phyloP scores from a whole-genome alignment of 495 filamentous ascomycete species.

The Annulohypoxylon nitens region DNA sequence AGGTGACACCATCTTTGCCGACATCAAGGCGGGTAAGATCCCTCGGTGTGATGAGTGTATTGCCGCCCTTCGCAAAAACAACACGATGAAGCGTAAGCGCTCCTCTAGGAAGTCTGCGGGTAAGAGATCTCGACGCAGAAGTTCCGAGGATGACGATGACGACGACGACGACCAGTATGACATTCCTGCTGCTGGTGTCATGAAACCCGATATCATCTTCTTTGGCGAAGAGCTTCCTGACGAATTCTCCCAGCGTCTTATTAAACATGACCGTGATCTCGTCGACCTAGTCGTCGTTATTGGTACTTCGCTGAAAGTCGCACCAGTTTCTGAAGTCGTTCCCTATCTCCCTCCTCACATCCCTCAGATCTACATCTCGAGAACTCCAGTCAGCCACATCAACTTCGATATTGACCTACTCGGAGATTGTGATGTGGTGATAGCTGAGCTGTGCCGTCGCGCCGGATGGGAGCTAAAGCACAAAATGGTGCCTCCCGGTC shows the following conservation, averaged over 20 bases:
- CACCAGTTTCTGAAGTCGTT: slow-evolving; percentile 92
- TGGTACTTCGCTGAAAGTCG: slow-evolving; percentile 95
- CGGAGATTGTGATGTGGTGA: slow-evolving; percentile 92
- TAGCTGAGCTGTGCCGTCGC: slow-evolving; percentile 87
- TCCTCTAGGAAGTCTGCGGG: slow-evolving; percentile 71
- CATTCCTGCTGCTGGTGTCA: slow-evolving; percentile 82
- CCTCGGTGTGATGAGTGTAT: slow-evolving; percentile 74
- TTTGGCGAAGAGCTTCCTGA: slow-evolving; percentile 92
- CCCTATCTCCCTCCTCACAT: slow-evolving; percentile 80
- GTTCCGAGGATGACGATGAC: slow-evolving; percentile 59
- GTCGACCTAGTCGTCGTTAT: slow-evolving; percentile 97
- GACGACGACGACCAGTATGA: slow-evolving; percentile 78
- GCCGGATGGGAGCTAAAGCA: slow-evolving; percentile 91
- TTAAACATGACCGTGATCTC: slow-evolving; percentile 79
- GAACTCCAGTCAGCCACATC: slow-evolving; percentile 87
- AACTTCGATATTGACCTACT: slow-evolving; percentile 96
- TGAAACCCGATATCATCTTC: slow-evolving; percentile 99
- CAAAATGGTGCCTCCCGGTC: slow-evolving; percentile 80
- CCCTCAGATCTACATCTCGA: slow-evolving; percentile 94
- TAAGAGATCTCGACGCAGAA: slow-evolving; percentile 74
- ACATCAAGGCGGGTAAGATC: slow-evolving; percentile 80
- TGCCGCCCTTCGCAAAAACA: slow-evolving; percentile 35
- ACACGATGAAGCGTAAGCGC: slow-evolving; percentile 77
- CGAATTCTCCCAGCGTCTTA: slow-evolving; percentile 83
- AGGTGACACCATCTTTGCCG: slow-evolving; percentile 80